These are phyloP conservation scores for Aspergillus texensis DNA, from an alignment of 2,329 filamentous ascomycete genomes.

Conservation along the genomic window DNA sequence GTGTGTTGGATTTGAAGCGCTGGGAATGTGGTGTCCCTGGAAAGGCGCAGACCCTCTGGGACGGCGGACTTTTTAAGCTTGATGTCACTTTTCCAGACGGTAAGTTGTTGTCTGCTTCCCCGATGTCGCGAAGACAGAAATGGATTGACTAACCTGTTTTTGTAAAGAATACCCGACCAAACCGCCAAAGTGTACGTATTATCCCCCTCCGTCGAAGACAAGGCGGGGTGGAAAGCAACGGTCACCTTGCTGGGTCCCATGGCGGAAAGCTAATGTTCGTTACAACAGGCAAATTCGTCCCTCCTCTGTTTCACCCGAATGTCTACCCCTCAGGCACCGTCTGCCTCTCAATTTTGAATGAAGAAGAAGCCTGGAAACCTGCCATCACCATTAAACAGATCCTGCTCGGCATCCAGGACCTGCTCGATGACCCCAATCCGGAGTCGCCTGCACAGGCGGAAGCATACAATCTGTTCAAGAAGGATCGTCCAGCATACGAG, in stretches of 20 bases:
- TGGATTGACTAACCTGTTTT: slow-evolving; percentile 19
- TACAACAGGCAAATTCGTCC: slow-evolving; percentile 83
- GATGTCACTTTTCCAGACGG: slow-evolving; percentile 92
- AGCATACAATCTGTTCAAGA: slow-evolving; percentile 95
- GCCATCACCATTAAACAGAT: slow-evolving; percentile 99
- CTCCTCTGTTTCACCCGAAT: slow-evolving; percentile 96
- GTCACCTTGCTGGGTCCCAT: not conserved
- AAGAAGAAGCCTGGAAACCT: slow-evolving; percentile 98
- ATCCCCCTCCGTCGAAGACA: not conserved
- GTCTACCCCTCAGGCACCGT: slow-evolving; percentile 98
- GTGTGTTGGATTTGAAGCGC: slow-evolving; percentile 85
- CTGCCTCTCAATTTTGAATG: slow-evolving; percentile 94
- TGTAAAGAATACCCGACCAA: slow-evolving; percentile 91
- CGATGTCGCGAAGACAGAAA: not conserved
- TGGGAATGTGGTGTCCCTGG: slow-evolving; percentile 98
- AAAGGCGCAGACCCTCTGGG: slow-evolving; percentile 96
- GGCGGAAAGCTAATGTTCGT: not conserved
- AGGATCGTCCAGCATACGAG: slow-evolving; percentile 84
- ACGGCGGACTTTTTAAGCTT: slow-evolving; percentile 95
- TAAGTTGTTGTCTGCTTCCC: slow-evolving; percentile 48
- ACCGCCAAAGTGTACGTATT: slow-evolving; percentile 86
- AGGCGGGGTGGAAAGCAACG: not conserved
- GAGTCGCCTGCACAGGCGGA: slow-evolving; percentile 96
- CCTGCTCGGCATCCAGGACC: slow-evolving; percentile 89
- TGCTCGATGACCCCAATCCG: slow-evolving; percentile 94